phyloP scores from a whole-genome alignment of 2,329 filamentous ascomycete genomes.

The Fusarium falciforme region DNA sequence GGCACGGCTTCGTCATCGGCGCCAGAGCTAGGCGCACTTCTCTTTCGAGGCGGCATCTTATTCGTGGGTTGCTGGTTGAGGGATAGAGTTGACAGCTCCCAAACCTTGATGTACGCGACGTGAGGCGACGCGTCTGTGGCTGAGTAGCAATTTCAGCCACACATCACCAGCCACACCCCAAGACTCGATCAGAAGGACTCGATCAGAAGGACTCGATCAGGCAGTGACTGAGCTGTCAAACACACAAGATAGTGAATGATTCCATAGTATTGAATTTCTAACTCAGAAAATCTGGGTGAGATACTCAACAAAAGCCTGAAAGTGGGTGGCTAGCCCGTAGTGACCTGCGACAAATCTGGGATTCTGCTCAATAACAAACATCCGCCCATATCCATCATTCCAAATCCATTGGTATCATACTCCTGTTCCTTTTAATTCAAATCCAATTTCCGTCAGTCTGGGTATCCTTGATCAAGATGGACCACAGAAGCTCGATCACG shows the following conservation, averaged over 20 bases:
- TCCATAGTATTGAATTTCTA: background rate
- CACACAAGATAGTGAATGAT: background rate
- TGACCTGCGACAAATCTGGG: background rate
- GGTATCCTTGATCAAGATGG: slow-evolving; percentile 9
- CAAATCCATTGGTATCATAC: background rate
- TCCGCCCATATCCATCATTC: background rate
- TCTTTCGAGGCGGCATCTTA: slow-evolving; percentile 35
- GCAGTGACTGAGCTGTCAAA: background rate
- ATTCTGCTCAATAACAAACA: background rate
- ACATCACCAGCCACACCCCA: background rate
- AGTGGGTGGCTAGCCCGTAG: background rate
- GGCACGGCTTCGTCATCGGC: background rate
- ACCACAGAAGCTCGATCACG: slow-evolving; percentile 25
- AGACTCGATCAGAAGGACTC: background rate
- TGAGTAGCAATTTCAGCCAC: background rate
- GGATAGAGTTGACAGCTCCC: background rate
- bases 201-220: background rate
- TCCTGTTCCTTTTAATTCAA: background rate
- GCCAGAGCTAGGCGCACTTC: background rate
- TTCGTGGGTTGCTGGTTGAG: background rate
- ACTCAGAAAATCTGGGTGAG: background rate
- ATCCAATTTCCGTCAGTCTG: background rate
- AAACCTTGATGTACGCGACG: background rate
- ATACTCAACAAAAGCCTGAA: background rate
- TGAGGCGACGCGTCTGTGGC: background rate